Base-by-base conservation (phyloP, 2,329 filamentous ascomycete genomes). In the Fusarium sp. region DNA sequence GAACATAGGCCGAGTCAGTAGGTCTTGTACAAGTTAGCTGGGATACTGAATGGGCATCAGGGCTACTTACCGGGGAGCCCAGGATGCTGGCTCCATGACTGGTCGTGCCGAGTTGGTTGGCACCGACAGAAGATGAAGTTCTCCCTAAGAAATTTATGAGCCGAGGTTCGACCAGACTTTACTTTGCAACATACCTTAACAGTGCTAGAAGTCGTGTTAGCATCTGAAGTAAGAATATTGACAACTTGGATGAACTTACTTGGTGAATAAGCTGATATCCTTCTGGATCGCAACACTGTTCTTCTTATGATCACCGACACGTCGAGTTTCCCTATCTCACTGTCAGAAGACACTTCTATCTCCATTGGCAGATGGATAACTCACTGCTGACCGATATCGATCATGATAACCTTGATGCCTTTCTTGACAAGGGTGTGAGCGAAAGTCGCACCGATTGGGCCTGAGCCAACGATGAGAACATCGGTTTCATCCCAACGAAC, bases 211-310 rank as follows among this genome's bases (percentile, higher is more conserved):
- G 2, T 0, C 0, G 2, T 27, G 17, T 61, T 18, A 48, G 23
- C 3, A 15, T 35, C 9, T n/a, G n/a, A n/a, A 3, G 5, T 11
- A 6, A 7, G 18, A 12, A 40, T 11, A 6, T 27, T n/a, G 26
- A 18, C 4, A 44, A 11, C 7, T 9, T 11, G n/a, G n/a, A 20
- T 27, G 15, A 15, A 33, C 59, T 41, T 23, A 62, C 54, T 62
- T 60, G 1, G 59, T 62, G 14, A 62, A 62, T 15, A 62, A 41
- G 12, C 41, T 62, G 27, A 62, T 60, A 35, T 62, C 54, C 30
- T 62, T 60, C 35, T 62, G 59, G 15, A 62, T 41, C 18, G 59
- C 54, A 26, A 62, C 32, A 18, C 59, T 62, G 54, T 62, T 62
- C 37, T 62, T 62, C 42, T 62, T 62, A 20, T 62, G 54, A 9